Conservation (phyloP, 768 basidiomycete species). For the Suillus placidus region DNA sequence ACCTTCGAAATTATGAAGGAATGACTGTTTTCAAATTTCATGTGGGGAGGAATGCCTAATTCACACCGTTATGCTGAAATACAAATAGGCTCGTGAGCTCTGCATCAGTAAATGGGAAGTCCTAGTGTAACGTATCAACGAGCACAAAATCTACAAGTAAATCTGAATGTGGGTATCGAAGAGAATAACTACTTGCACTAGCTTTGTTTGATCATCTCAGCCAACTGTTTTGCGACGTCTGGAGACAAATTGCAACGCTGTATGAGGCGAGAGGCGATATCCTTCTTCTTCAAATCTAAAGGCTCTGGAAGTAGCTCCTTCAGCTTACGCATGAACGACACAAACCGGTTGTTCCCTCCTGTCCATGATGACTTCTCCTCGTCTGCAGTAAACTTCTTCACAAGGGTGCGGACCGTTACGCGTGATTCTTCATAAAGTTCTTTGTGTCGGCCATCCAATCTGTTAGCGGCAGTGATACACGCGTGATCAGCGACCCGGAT, state of each 20-base stretch:
- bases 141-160: not conserved
- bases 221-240: conserved; percentile 29
- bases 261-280: conserved; percentile 23
- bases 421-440: conserved; percentile 39
- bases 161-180: not conserved
- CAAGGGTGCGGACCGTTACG: conserved; percentile 24
- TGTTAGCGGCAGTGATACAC: conserved; percentile 41
- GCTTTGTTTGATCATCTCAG: conserved; percentile 23
- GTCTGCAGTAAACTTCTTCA: conserved; percentile 15
- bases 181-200: conserved; percentile 5
- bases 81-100: not conserved
- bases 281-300: conserved; percentile 17
- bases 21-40: not conserved
- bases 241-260: conserved; percentile 29
- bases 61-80: not conserved
- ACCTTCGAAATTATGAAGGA: not conserved
- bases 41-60: not conserved
- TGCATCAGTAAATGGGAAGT: not conserved
- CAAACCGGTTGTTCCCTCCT: conserved; percentile 24
- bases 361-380: not conserved
- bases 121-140: not conserved
- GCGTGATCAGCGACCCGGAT: conserved; percentile 38
- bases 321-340: conserved; percentile 17
- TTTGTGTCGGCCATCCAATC: conserved; percentile 29
- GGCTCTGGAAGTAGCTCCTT: conserved; percentile 18